Evolutionary conservation across 805 yeast genomes (phyloP).

Genomic region (Komagataella phaffii): DNA sequence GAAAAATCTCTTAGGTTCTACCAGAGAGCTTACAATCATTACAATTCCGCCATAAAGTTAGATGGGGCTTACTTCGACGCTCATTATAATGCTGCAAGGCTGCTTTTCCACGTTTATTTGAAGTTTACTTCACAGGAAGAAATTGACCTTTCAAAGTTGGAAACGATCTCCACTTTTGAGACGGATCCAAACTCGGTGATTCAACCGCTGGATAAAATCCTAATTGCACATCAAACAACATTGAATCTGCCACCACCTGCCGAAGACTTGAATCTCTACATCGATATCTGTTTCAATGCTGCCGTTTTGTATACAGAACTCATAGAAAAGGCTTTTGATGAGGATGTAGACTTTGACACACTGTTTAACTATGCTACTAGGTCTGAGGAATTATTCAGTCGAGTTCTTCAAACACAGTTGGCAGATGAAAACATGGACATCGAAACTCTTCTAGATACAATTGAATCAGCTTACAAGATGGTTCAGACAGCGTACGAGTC

Average conservation of each 20-base stretch:
- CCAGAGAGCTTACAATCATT: constrained; percentile 37
- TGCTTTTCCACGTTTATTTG: constrained; percentile 44
- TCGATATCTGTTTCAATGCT: constrained; percentile 33
- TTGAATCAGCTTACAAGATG: constrained; percentile 13
- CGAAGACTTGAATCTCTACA: constrained; percentile 3
- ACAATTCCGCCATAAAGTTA: constrained; percentile 21
- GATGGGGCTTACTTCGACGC: constrained; percentile 24
- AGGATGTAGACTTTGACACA: constrained; percentile 6
- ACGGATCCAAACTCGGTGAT: constrained; percentile 18
- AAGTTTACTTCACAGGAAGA: constrained; percentile 35
- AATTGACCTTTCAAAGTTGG: constrained; percentile 19
- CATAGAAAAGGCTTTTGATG: constrained; percentile 22
- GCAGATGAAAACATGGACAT: constrained; percentile 11
- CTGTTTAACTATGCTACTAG: constrained; percentile 7
- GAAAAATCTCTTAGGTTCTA: constrained; percentile 54
- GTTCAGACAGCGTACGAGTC: constrained; percentile 14
- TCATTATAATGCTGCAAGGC: constrained; percentile 44
- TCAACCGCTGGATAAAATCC: constrained; percentile 21
- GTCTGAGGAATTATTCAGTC: constrained; percentile 11
- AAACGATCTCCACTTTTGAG: constrained; percentile 18
- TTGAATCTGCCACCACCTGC: constrained; percentile 10
- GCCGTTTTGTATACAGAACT: constrained; percentile 33
- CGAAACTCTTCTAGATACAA: constrained; percentile 13
- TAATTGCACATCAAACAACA: constrained; percentile 25
- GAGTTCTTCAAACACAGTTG: constrained; percentile 15